Percentiles rank a stretch among this genome's conserved stretches.
Evolutionary conservation across 83 land plant species (phyloP).

Genomic region (Larix sibirica): DNA sequence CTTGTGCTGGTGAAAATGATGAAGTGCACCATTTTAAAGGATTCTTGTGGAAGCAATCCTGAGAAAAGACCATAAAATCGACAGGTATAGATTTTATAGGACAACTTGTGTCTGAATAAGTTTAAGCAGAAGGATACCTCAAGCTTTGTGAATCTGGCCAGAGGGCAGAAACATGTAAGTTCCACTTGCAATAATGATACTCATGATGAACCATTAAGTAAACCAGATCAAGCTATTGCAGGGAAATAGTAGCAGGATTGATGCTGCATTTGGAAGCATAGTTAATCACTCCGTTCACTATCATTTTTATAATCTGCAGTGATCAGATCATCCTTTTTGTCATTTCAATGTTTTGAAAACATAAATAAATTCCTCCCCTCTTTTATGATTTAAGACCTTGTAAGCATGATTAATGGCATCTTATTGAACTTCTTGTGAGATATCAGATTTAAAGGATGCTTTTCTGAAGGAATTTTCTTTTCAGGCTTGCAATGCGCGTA

Average conservation of each 20-base stretch:
- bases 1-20: not conserved
- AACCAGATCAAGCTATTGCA: too few relatives aligned
- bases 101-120: not conserved
- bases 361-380: not conserved
- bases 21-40: not conserved
- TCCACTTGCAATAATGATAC: too few relatives aligned
- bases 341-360: too few relatives aligned
- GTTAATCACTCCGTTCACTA: not conserved
- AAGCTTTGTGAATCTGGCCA: too few relatives aligned
- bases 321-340: not conserved
- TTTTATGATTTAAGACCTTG: not conserved
- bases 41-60: not conserved
- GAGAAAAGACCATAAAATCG: not conserved
- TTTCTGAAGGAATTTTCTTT: slow-evolving; percentile 5
- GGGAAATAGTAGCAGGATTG: too few relatives aligned
- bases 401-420: not conserved
- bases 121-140: not conserved
- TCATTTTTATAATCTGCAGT: not conserved
- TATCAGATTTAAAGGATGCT: not conserved
- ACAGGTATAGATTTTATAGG: not conserved
- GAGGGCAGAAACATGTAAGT: too few relatives aligned
- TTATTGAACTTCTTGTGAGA: not conserved
- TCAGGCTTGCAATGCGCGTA: slow-evolving; percentile 57
- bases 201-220: too few relatives aligned
- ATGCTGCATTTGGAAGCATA: not conserved